These are phyloP conservation scores for Sporothrix luriei DNA, from an alignment of 2,329 filamentous ascomycete species.

Conservation along the genomic window DNA sequence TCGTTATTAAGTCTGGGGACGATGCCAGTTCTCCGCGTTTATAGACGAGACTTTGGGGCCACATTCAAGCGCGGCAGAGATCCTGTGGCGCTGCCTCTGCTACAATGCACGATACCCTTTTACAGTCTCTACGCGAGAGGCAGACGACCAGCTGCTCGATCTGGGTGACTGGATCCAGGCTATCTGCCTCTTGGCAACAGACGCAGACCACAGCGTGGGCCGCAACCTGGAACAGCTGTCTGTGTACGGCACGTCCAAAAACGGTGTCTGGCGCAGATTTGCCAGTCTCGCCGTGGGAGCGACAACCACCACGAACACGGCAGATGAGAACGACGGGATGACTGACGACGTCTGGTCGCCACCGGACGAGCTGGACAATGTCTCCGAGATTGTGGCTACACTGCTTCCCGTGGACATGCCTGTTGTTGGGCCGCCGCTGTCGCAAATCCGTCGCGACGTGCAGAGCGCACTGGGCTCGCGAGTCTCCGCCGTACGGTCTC, in stretches of 20 bases:
- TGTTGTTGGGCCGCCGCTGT: background rate
- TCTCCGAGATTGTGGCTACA: background rate
- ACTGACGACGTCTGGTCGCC: background rate
- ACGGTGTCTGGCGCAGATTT: background rate
- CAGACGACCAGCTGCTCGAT: background rate
- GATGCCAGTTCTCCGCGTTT: background rate
- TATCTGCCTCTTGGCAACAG: background rate
- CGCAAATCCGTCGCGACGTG: background rate
- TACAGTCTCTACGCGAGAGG: background rate
- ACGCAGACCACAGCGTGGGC: background rate
- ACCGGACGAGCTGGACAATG: background rate
- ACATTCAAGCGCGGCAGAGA: background rate
- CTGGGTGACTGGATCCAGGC: background rate
- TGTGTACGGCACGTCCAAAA: background rate
- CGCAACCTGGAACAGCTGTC: background rate
- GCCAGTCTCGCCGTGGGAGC: no score
- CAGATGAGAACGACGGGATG: no score
- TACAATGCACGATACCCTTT: background rate
- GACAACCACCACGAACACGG: no score
- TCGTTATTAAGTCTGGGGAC: background rate
- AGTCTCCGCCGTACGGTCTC: no score
- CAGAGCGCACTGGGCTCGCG: no score
- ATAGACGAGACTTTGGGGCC: background rate
- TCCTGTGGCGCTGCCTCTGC: background rate
- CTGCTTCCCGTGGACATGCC: background rate